These are phyloP conservation scores for Fusarium sp. DNA, from an alignment of 2,329 filamentous ascomycete species.

Conservation along the genomic window DNA sequence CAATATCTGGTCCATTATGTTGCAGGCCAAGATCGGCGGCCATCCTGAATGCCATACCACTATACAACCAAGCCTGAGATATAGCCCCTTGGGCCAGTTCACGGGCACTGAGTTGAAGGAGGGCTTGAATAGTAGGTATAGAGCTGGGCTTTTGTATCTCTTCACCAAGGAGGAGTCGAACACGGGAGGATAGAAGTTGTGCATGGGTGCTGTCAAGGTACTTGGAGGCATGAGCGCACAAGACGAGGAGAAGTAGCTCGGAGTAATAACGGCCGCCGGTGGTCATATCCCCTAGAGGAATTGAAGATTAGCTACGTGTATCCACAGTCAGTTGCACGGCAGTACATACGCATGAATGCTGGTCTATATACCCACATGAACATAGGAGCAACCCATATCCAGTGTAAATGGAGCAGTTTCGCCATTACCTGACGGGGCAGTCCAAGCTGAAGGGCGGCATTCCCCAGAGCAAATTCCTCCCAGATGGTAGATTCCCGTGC, in stretches of 20 bases:
- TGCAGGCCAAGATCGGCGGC: slow-evolving; percentile 10
- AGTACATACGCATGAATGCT: slow-evolving; percentile 4
- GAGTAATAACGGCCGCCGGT: slow-evolving; percentile 4
- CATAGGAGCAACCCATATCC: slow-evolving; percentile 11
- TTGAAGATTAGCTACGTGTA: too few relatives aligned
- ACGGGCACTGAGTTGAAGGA: slow-evolving; percentile 1
- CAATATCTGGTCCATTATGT: slow-evolving; percentile 4
- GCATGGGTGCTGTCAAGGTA: slow-evolving; percentile 4
- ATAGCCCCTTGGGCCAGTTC: slow-evolving; percentile 5
- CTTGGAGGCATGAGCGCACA: slow-evolving; percentile 9
- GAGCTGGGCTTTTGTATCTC: slow-evolving; percentile 12
- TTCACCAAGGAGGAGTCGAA: slow-evolving; percentile 3
- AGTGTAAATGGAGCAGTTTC: slow-evolving; percentile 4
- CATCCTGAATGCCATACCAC: slow-evolving; percentile 11
- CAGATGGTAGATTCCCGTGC: slow-evolving; percentile 1
- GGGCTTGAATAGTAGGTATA: slow-evolving; percentile 5
- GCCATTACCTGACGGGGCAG: not conserved
- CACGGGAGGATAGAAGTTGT: slow-evolving; percentile 3
- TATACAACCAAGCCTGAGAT: slow-evolving; percentile 4
- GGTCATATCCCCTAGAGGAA: not conserved
- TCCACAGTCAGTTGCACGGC: too few relatives aligned
- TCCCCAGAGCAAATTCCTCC: slow-evolving; percentile 6
- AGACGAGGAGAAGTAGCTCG: slow-evolving; percentile 1
- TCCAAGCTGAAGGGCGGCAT: not conserved
- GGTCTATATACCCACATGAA: slow-evolving; percentile 13